phyloP scores from a whole-genome alignment of 495 filamentous ascomycete species.

The Hypoxylon fragiforme region DNA sequence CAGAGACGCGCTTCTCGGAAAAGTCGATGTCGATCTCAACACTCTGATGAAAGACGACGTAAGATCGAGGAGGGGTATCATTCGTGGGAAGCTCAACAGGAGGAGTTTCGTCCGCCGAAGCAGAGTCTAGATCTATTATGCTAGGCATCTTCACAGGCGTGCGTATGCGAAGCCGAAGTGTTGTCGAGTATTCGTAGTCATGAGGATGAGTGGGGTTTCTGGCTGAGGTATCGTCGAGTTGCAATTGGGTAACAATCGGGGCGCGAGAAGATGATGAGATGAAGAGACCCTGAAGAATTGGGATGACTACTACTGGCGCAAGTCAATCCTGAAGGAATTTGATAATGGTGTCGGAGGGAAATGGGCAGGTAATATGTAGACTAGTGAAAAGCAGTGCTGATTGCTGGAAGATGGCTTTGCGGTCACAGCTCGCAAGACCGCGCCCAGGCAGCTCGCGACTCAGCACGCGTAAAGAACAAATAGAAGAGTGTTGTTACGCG shows the following conservation, averaged over 20 bases:
- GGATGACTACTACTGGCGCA: no score
- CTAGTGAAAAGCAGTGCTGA: no score
- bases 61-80: conserved; percentile 42
- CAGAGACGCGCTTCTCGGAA: conserved; percentile 69
- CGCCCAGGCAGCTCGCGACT: no score
- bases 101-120: conserved; percentile 27
- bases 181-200: conserved; percentile 23
- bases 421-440: no score
- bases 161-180: conserved; percentile 28
- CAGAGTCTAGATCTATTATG: conserved; percentile 30
- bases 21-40: conserved; percentile 90
- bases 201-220: conserved; percentile 9
- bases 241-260: neutral
- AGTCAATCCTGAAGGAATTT: no score
- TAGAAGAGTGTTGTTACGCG: no score
- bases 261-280: neutral
- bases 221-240: neutral
- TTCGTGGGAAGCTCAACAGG: conserved; percentile 37
- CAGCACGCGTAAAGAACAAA: no score
- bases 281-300: neutral
- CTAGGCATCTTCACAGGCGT: conserved; percentile 31
- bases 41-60: conserved; percentile 75
- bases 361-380: no score
- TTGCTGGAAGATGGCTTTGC: no score
- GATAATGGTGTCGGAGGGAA: no score